Conservation (phyloP, 331 rosid species). For the Quercus lobata region DNA sequence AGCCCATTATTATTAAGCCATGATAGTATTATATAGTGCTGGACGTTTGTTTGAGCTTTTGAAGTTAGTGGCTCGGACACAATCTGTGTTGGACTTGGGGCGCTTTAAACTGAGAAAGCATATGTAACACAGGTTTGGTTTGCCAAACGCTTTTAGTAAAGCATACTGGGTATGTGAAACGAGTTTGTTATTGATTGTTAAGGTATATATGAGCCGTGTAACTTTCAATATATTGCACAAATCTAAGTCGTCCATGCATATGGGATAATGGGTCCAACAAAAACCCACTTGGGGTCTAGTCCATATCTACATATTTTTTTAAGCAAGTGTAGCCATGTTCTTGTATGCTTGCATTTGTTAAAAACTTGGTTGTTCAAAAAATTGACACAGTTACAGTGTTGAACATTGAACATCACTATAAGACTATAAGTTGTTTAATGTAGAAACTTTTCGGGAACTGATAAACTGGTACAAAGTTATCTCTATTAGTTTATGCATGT, state of each 20-base stretch:
- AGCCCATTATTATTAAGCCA: constrained; percentile 4
- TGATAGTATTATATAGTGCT: not conserved
- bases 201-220: not conserved
- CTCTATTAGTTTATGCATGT: not conserved
- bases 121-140: not conserved
- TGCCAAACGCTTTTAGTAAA: not conserved
- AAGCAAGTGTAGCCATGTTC: not conserved
- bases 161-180: not conserved
- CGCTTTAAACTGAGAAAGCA: not conserved
- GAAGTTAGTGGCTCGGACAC: not conserved
- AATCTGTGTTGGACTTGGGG: not conserved
- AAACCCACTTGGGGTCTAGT: not conserved
- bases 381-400: not conserved
- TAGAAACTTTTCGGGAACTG: not conserved
- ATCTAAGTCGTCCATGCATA: not conserved
- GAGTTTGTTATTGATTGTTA: not conserved
- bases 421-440: not conserved
- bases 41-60: not conserved
- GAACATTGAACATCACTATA: not conserved
- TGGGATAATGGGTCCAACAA: not conserved
- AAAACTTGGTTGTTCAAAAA: not conserved
- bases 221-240: not conserved
- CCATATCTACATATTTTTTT: not conserved
- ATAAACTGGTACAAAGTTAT: not conserved
- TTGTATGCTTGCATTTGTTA: not conserved